These are phyloP conservation scores for Sporothrix pallida DNA, from an alignment of 2,329 filamentous ascomycete species.

Conservation along the genomic window DNA sequence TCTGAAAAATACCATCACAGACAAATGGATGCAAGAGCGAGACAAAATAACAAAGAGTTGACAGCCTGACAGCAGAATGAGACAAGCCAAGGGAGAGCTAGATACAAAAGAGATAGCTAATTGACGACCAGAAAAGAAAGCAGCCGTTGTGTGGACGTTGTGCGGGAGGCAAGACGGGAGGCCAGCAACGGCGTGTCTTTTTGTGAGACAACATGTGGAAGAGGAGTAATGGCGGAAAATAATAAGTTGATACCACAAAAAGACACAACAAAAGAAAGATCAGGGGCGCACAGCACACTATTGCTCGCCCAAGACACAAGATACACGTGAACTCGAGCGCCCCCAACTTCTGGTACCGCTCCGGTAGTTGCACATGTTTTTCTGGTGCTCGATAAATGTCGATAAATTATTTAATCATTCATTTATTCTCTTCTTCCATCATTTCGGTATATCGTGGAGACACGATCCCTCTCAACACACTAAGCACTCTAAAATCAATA, in stretches of 20 bases:
- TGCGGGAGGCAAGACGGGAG: background rate
- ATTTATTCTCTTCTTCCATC: background rate
- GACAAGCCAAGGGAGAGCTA: background rate
- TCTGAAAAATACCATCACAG: background rate
- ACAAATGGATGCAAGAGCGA: background rate
- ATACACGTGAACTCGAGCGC: background rate
- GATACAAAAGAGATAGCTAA: background rate
- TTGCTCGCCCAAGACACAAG: background rate
- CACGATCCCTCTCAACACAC: background rate
- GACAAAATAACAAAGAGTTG: background rate
- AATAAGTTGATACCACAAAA: background rate
- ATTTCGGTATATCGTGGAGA: constrained; percentile 2
- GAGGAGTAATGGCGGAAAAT: background rate
- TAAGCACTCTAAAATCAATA: constrained; percentile 2
- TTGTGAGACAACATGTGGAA: constrained; percentile 11
- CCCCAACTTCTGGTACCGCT: background rate
- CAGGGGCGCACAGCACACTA: background rate
- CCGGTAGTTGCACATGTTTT: constrained; percentile 3
- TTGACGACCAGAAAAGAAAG: background rate
- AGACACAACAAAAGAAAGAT: background rate
- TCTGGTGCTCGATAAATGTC: background rate
- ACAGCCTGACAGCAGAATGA: background rate
- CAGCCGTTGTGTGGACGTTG: background rate
- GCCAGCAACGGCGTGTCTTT: background rate
- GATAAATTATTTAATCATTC: background rate